These are phyloP conservation scores for Nidularia pulvinata DNA, from an alignment of 768 basidiomycete species.

Conservation along the genomic window DNA sequence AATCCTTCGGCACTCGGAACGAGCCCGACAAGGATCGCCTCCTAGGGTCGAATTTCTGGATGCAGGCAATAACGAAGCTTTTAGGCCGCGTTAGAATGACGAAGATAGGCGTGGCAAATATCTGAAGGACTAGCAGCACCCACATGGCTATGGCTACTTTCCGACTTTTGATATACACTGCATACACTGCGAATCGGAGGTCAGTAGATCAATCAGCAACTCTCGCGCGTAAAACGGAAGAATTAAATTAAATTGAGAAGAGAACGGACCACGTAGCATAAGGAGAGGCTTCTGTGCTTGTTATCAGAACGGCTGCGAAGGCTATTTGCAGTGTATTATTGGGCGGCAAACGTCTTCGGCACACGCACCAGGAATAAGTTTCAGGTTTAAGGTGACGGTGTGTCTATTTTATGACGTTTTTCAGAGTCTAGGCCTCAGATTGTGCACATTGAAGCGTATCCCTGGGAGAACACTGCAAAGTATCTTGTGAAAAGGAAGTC, in stretches of 20 bases:
- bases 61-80: not conserved
- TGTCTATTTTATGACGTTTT: too few species aligned
- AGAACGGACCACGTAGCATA: not conserved
- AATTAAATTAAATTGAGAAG: not conserved
- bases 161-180: not conserved
- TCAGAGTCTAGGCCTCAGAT: too few species aligned
- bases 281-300: not conserved
- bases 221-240: too few species aligned
- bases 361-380: too few species aligned
- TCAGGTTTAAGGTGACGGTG: too few species aligned
- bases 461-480: slow-evolving; percentile 12
- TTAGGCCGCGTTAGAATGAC: not conserved
- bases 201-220: too few species aligned
- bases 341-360: too few species aligned
- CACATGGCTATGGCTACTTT: not conserved
- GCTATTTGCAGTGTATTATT: too few species aligned
- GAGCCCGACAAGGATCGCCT: not conserved
- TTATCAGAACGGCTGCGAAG: too few species aligned
- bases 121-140: not conserved
- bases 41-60: not conserved
- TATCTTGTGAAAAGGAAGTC: slow-evolving; percentile 16
- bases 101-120: not conserved
- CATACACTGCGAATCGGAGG: not conserved
- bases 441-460: slow-evolving; percentile 3
- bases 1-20: not conserved